Evolutionary conservation across 768 basidiomycete species (phyloP).

Genomic region (Mycena galericulata): DNA sequence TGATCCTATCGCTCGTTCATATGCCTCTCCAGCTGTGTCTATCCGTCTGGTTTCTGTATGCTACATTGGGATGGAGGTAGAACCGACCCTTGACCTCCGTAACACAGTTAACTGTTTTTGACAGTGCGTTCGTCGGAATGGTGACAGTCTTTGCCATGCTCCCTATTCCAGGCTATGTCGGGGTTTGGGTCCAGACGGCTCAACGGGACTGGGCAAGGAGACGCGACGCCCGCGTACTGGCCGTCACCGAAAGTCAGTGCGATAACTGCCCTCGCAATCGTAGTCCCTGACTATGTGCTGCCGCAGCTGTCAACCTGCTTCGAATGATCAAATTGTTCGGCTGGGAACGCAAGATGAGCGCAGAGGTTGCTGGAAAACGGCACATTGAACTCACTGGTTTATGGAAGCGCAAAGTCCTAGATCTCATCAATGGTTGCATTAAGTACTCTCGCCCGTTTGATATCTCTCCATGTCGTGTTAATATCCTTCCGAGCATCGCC

Average conservation of each 20-base stretch:
- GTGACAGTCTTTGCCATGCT: constrained; percentile 62
- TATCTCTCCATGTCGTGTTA: too few relatives aligned
- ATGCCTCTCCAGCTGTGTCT: constrained; percentile 55
- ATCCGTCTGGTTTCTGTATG: constrained; percentile 57
- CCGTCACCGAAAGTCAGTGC: constrained; percentile 66
- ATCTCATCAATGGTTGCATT: constrained; percentile 56
- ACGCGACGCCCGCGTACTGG: constrained; percentile 67
- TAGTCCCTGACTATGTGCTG: constrained; percentile 36
- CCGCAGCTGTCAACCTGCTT: constrained; percentile 64
- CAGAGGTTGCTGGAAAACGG: constrained; percentile 65
- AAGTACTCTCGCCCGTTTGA: too few relatives aligned
- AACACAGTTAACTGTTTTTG: not conserved
- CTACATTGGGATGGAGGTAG: constrained; percentile 63
- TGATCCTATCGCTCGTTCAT: constrained; percentile 48
- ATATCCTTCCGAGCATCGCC: constrained; percentile 52
- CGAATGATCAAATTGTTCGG: constrained; percentile 81
- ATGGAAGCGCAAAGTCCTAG: constrained; percentile 64
- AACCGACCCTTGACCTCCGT: not conserved
- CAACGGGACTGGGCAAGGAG: constrained; percentile 64
- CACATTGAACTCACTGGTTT: constrained; percentile 69
- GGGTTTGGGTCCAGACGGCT: constrained; percentile 57
- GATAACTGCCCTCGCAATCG: constrained; percentile 34
- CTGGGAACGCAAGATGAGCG: constrained; percentile 69
- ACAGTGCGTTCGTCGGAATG: constrained; percentile 69
- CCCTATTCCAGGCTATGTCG: constrained; percentile 69